Base-by-base conservation (phyloP, 2,329 filamentous ascomycete genomes). In the Botryotinia convoluta region DNA sequence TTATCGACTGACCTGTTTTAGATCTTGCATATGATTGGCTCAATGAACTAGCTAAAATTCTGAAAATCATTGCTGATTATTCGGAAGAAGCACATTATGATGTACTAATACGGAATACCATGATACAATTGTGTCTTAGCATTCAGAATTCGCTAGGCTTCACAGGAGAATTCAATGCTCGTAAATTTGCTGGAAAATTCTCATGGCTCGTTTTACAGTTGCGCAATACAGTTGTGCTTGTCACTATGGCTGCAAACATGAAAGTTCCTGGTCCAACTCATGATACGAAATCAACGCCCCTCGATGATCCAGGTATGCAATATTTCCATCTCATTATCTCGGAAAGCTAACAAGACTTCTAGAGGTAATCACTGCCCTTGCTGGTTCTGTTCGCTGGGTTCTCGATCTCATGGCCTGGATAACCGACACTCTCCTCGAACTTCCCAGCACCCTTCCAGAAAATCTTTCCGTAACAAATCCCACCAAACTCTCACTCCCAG, bases 61-160 rank as follows among this genome's bases (percentile, higher is more conserved):
- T 95, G 69, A 91, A 91, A 75, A 86, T 93, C 44, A 89, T 91
- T 68, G 89, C 95, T 65, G 95, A 98, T 82, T 97, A 95, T 79
- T 92, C 93, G 0, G 88, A 93, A 67, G 93, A 97, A 74, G 84
- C 89, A 2, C 87, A 89, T 62, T 89, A 92, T 77, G 91, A 95
- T 80, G 86, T 90, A 74, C 84, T 97, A 48, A 88, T 96, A 76
- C 86, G 91, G 74, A 95, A 96, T 78, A 85, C 86, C 4, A 86
- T 90, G 51, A 87, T 98, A 63, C 92, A 94, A 74, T 87, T 93
- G 72, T 93, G 90, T 73, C 85, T 98, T 20, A 93, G 93, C 78
- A 89, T 96, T 42, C 90, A 97, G 79, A 91, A 93, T 73, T 90
- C 93, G 70, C 84, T 98, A 16, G 93, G 92, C 5, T 95, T 92